Evolutionary conservation across 768 basidiomycete species (phyloP), one percentile per base, ranked within the genome.

Genomic region (Fibroporia radiculosa): DNA sequence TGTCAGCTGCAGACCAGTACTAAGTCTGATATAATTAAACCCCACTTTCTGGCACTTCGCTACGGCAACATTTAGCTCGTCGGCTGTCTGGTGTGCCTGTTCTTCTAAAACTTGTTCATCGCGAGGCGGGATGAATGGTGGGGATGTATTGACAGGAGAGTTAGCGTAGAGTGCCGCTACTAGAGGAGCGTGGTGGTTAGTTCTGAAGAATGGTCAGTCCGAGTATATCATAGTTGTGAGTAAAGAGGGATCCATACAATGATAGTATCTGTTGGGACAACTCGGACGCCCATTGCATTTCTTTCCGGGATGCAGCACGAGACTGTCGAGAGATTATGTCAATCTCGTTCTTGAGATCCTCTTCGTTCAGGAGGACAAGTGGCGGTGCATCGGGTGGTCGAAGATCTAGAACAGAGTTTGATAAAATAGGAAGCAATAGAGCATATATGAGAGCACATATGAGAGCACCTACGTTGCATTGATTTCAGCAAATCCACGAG

Each of bases 61-160:
- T 2, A 50, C 37, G n/a, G 49, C 35, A 8, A 14, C 13, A 2
- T 29, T 49, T 8, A 53, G 31, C 19, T 45, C 35, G 2, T 47
- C 42, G 2, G 42, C 44, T 22, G 27, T 44, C 4, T 28, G n/a
- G 5, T 41, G 44, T 4, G 46, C 23, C 1, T 24, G 29, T 1
- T 39, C 19, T 12, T 25, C 22, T 37, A 50, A 8, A 13, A 38
- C 36, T 1, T 5, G 40, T 28, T 40, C 27, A 4, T n/a, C 32
- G 1, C 27, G 29, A 11, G 42, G 25, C 10, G 42, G 48, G 2
- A 45, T 31, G 28, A 54, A 56, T 12, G 54, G 54, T 14, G 52
- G 46, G 2, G 50, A 56, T 8, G 54, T 58, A 24, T 51, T 56
- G 40, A 50, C 40, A 1, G 54, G 52, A 1, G 54, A 37, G 22